These are phyloP conservation scores for Fraxinus platypoda DNA, from an alignment of 305 asterid genomes.

Conservation along the genomic window DNA sequence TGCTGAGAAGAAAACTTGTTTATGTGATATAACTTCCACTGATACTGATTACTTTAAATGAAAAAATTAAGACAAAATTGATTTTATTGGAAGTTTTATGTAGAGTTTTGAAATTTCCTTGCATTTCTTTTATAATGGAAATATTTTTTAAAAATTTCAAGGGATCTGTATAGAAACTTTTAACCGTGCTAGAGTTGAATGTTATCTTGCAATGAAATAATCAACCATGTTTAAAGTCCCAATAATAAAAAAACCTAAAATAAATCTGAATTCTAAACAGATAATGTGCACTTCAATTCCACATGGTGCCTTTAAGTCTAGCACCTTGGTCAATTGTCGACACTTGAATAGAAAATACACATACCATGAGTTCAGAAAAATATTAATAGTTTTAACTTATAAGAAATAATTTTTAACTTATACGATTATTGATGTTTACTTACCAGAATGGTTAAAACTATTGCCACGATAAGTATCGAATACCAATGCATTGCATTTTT, in stretches of 20 bases:
- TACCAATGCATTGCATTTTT: slow-evolving; percentile 42
- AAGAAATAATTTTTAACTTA: background rate
- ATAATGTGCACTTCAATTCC: background rate
- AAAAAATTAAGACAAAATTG: background rate
- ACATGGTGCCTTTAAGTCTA: background rate
- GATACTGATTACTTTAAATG: background rate
- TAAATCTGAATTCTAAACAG: background rate
- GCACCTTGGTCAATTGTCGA: background rate
- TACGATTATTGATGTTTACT: background rate
- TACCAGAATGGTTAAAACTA: slow-evolving; percentile 44
- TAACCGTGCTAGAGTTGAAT: background rate
- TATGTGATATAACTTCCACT: background rate
- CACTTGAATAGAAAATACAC: background rate
- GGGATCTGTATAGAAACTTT: background rate
- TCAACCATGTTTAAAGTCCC: background rate
- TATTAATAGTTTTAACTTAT: background rate
- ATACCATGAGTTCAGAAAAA: background rate
- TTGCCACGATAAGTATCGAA: slow-evolving; percentile 42
- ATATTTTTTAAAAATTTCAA: background rate
- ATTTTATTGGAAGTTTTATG: background rate
- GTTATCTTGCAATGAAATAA: background rate
- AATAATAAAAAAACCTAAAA: background rate
- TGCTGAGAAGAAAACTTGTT: background rate
- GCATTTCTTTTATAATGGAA: background rate
- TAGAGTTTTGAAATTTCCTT: background rate